Evolutionary conservation across 108 stramenopile genomes (phyloP).

Genomic region (Chaetoceros muelleri): DNA sequence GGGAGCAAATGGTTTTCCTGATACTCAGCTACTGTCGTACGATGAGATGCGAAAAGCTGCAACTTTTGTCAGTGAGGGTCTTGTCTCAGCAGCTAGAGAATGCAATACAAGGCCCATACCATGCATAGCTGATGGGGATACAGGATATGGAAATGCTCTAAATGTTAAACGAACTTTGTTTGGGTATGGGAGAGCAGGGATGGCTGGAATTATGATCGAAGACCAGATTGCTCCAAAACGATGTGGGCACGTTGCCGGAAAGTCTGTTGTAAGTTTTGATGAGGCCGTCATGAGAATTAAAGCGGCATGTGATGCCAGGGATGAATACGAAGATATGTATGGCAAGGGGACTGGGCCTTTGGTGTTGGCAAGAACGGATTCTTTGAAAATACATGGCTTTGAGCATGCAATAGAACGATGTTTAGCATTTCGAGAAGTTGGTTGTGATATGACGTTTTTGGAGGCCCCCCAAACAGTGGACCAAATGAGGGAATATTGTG

Average conservation of each 20-base stretch:
- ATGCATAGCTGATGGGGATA: slow-evolving; percentile 96
- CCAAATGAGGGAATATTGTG: slow-evolving; percentile 87
- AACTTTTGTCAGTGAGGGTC: slow-evolving; percentile 66
- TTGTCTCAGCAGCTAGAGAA: slow-evolving; percentile 65
- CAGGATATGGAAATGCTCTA: slow-evolving; percentile 93
- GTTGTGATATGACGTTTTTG: slow-evolving; percentile 91
- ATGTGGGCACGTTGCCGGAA: slow-evolving; percentile 94
- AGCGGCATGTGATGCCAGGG: slow-evolving; percentile 92
- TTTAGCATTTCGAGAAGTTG: slow-evolving; percentile 81
- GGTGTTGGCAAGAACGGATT: slow-evolving; percentile 89
- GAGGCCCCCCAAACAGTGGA: slow-evolving; percentile 80
- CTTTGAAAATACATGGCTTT: slow-evolving; percentile 80
- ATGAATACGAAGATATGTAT: slow-evolving; percentile 67
- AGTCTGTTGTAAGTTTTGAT: slow-evolving; percentile 73
- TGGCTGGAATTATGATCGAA: slow-evolving; percentile 97
- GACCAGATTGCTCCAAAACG: slow-evolving; percentile 90
- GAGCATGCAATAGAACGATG: slow-evolving; percentile 90
- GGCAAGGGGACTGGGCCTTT: slow-evolving; percentile 70
- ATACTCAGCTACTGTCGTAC: slow-evolving; percentile 81
- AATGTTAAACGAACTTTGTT: slow-evolving; percentile 86
- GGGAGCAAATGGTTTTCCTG: slow-evolving; percentile 80
- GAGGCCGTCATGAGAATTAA: slow-evolving; percentile 82
- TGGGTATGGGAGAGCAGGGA: slow-evolving; percentile 81
- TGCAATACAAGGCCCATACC: slow-evolving; percentile 56
- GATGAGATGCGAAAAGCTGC: slow-evolving; percentile 81